These are phyloP conservation scores for Hylodesmum podocarpum DNA, from an alignment of 306 rosid genomes.

Conservation along the genomic window DNA sequence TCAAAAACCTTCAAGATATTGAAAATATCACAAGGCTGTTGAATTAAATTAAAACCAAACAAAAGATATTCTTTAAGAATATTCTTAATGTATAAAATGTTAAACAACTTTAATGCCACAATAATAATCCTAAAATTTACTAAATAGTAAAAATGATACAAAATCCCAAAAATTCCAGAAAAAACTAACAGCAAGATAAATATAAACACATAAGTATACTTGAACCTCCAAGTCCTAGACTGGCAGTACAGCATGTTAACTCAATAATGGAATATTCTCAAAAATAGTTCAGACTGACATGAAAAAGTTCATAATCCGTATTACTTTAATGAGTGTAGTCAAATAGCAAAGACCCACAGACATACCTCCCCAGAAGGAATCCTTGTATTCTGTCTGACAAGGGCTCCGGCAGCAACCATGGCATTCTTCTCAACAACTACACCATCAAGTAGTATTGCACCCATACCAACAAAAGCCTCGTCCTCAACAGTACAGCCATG, in stretches of 20 bases:
- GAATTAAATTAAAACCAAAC: conserved; percentile 16
- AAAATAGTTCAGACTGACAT: not conserved
- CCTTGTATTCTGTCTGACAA: conserved; percentile 84
- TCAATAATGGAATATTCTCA: not conserved
- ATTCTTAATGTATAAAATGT: not conserved
- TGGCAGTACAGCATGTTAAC: not conserved
- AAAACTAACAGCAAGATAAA: not conserved
- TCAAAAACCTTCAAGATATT: conserved; percentile 3
- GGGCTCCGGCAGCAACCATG: conserved; percentile 96
- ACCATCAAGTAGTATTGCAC: conserved; percentile 89
- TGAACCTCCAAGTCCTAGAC: not conserved
- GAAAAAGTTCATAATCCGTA: not conserved
- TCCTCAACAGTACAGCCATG: conserved; percentile 95
- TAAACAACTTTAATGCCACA: not conserved
- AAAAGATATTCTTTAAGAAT: not conserved
- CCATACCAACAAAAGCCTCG: conserved; percentile 96
- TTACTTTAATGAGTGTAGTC: not conserved
- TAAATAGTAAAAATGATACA: not conserved
- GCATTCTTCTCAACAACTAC: conserved; percentile 81
- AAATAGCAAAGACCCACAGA: not conserved
- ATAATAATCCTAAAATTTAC: conserved; percentile 2
- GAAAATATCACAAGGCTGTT: not conserved
- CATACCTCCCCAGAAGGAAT: conserved; percentile 89
- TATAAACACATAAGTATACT: not conserved
- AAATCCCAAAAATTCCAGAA: not conserved